phyloP scores from a whole-genome alignment of 192 early-diverging fungal species.

The Rhizoclosmatium globosum region DNA sequence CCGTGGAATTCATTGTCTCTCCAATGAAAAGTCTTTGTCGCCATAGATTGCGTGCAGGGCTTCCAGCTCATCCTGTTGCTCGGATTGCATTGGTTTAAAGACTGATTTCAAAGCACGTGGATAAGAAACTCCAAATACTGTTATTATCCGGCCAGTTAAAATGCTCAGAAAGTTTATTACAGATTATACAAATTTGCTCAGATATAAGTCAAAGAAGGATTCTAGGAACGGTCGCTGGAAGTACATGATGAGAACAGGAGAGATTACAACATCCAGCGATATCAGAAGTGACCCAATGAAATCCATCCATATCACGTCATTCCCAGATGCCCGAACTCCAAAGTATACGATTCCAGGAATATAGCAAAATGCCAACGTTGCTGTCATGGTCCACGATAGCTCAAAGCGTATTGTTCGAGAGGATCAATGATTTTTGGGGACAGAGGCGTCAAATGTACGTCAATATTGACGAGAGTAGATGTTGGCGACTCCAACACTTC shows the following conservation, averaged over 20 bases:
- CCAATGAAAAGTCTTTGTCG: too few relatives aligned
- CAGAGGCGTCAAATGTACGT: not conserved
- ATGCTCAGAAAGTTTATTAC: too few relatives aligned
- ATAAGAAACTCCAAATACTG: too few relatives aligned
- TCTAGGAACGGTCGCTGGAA: conserved; percentile 11
- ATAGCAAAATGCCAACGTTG: not conserved
- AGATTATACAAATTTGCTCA: too few relatives aligned
- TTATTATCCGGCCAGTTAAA: too few relatives aligned
- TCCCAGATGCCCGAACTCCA: not conserved
- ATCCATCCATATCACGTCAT: not conserved
- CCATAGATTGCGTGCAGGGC: too few relatives aligned
- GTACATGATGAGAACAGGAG: conserved; percentile 4
- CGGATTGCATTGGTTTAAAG: too few relatives aligned
- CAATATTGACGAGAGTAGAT: not conserved
- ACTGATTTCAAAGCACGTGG: too few relatives aligned
- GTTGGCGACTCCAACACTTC: not conserved
- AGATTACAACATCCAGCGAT: not conserved
- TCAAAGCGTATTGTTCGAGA: conserved; percentile 11
- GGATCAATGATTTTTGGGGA: not conserved
- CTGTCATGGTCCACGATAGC: not conserved
- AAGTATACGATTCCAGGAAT: not conserved
- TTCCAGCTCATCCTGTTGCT: too few relatives aligned
- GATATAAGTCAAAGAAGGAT: conserved; percentile 1
- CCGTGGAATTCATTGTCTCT: too few relatives aligned
- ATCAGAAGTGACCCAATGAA: not conserved